Evolutionary conservation across 148 eudicot genomes (phyloP), one percentile per base, ranked within the genome.

Genomic region (Chenopodium berlandieri): DNA sequence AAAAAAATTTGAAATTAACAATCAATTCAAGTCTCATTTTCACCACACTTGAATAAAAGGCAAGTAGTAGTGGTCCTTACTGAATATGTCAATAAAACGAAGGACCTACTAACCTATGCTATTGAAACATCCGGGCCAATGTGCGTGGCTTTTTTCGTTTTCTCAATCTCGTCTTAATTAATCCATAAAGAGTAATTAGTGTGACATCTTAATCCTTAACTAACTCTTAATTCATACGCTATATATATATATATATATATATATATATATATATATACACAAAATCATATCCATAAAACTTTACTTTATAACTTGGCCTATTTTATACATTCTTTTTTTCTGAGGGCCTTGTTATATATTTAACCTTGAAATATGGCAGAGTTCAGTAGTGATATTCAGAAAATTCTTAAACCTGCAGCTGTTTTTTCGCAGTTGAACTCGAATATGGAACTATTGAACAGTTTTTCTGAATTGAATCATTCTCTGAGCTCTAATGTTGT

Each of bases 331-430:
- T 6, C 1, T 1, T 27, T n/a, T 48, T 50, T 48, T 50, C 4
- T 50, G 54, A 50, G 54, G 3, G 54, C 54, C 54, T 11, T 50
- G 12, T 17, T 30, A 73, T 54, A 31, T 22, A 56, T 25, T 71
- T 4, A 71, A 2, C n/a, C 62, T 30, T 52, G 14, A 11, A 79
- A 58, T 60, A 86, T 91, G 91, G 92, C 84, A 78, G 86, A 89
- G 34, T 89, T 85, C 75, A 88, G 22, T 22, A 75, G 56, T 73
- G 85, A 82, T 3, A 60, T 83, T 32, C 85, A 77, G 48, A 90
- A 82, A 75, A 23, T 67, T 71, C 90, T 84, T 20, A 81, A 89
- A 68, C 89, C 75, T 25, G 17, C 76, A 22, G 50, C 83, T 56
- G 80, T 83, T 48, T 80, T 79, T 70, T 77, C 86, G 60, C 76